phyloP scores from a whole-genome alignment of 192 early-diverging fungal species.

The Hyaloraphidium curvatum region DNA sequence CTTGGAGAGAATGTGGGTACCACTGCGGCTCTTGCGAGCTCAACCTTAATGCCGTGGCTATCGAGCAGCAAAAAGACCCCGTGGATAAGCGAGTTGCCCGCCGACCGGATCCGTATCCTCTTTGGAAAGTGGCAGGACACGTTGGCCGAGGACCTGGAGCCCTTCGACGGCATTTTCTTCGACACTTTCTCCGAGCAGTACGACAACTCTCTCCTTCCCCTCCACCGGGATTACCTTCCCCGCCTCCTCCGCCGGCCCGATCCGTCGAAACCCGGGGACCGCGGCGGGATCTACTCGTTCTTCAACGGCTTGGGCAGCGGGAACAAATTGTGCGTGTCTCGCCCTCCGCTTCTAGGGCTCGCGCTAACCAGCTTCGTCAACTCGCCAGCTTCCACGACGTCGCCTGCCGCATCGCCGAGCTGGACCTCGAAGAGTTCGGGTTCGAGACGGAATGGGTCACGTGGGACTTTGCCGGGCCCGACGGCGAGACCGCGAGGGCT shows the following conservation, averaged over 20 bases:
- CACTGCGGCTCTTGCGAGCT: constrained; percentile 39
- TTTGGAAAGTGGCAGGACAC: constrained; percentile 84
- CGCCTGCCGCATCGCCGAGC: constrained; percentile 62
- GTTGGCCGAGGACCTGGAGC: neutral
- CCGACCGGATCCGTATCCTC: constrained; percentile 62
- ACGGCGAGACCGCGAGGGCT: neutral
- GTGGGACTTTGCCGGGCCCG: neutral
- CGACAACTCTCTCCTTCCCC: constrained; percentile 16
- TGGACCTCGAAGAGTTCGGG: constrained; percentile 64
- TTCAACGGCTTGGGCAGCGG: constrained; percentile 90
- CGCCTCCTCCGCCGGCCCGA: neutral
- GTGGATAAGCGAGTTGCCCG: constrained; percentile 26
- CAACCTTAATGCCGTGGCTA: neutral
- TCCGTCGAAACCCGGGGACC: constrained; percentile 34
- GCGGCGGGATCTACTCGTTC: constrained; percentile 71
- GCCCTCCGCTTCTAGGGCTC: too few species aligned
- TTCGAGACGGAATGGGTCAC: constrained; percentile 37
- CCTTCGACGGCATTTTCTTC: constrained; percentile 88
- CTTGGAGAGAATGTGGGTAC: constrained; percentile 58
- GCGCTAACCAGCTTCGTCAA: too few species aligned
- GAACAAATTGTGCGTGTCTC: constrained; percentile 75
- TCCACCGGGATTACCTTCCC: neutral
- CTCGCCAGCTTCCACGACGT: constrained; percentile 98
- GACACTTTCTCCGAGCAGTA: constrained; percentile 89
- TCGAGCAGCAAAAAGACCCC: constrained; percentile 37